These are phyloP conservation scores for Cytospora mali DNA, from an alignment of 2,329 filamentous ascomycete genomes.

Conservation along the genomic window DNA sequence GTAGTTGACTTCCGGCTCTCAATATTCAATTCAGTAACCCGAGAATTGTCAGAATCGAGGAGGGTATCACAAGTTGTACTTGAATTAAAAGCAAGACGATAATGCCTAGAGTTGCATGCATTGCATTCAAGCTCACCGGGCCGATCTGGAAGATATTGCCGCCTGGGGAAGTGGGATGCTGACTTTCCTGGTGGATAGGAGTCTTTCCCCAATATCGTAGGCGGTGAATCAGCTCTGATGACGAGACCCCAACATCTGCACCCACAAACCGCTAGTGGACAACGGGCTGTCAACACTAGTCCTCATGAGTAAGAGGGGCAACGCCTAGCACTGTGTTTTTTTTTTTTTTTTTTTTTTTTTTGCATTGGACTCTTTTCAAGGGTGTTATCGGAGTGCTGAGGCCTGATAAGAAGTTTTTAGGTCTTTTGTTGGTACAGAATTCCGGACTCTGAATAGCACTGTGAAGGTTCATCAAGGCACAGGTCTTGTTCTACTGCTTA, in stretches of 20 bases:
- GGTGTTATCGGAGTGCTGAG: slow-evolving; percentile 17
- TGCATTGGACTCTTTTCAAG: slow-evolving; percentile 14
- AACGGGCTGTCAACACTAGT: slow-evolving; percentile 4
- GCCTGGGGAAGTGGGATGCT: slow-evolving; percentile 16
- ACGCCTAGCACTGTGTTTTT: background rate
- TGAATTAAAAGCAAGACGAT: background rate
- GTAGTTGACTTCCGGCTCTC: background rate
- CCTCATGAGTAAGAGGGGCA: slow-evolving; percentile 25
- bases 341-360: slow-evolving; percentile 24
- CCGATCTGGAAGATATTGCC: slow-evolving; percentile 20
- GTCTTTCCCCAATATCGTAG: slow-evolving; percentile 11
- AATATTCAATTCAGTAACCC: slow-evolving; percentile 5
- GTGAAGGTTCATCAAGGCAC: slow-evolving; percentile 7
- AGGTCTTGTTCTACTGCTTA: slow-evolving; percentile 7
- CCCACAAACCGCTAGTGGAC: background rate
- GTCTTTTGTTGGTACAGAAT: slow-evolving; percentile 11
- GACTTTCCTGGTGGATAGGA: background rate
- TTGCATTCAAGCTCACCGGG: background rate
- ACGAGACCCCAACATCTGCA: background rate
- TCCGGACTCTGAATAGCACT: slow-evolving; percentile 10
- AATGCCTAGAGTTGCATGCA: background rate
- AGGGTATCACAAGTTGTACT: background rate
- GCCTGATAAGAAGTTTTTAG: slow-evolving; percentile 21
- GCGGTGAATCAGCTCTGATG: slow-evolving; percentile 12
- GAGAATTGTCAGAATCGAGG: background rate